Evolutionary conservation across 441 rosid species (phyloP), one percentile per base, ranked within the genome.

Genomic region (Adansonia rubrostipa): DNA sequence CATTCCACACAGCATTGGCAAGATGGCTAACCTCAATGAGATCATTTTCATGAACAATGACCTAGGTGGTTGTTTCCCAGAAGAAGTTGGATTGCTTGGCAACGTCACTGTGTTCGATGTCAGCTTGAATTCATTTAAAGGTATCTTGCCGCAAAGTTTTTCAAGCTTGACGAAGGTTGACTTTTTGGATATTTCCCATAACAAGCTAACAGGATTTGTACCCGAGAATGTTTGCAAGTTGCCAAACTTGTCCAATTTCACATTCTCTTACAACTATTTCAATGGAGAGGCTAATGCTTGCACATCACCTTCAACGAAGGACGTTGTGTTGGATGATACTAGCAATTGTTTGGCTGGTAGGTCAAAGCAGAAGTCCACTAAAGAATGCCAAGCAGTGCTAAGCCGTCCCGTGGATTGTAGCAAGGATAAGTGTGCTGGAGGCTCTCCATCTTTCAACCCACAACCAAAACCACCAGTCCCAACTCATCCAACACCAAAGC

Each of bases 341-440:
- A 19, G 73, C 58, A 95, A 95, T 40, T 95, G 99, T 73, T 81
- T 93, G 79, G 79, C 81, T 5, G 85, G 86, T 19, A 74, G 92
- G 76, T 89, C 92, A 20, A 69, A 66, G 2, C 99, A 93, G 79
- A 86, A 86, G 75, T 45, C 84, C 1, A 50, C 83, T 0, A 85
- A 77, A 56, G 74, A 74, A 56, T 95, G 97, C 72, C 62, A 82
- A 10, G 87, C 88, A 0, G 88, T 91, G 58, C 83, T 89, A 58
- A 89, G 83, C 33, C 80, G 80, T 15, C 92, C 92, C 0, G 91
- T 93, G 5, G 99, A 93, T 81, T 95, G 99, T 73, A 93, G 91
- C 80, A 87, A 87, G 77, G 91, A 89, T 48, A 84, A 80, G 56
- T 91, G 97, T 70, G 77, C 76, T 8, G 86, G 89, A 17, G 91